phyloP scores from a whole-genome alignment of 441 rosid species.

The Hura crepitans region DNA sequence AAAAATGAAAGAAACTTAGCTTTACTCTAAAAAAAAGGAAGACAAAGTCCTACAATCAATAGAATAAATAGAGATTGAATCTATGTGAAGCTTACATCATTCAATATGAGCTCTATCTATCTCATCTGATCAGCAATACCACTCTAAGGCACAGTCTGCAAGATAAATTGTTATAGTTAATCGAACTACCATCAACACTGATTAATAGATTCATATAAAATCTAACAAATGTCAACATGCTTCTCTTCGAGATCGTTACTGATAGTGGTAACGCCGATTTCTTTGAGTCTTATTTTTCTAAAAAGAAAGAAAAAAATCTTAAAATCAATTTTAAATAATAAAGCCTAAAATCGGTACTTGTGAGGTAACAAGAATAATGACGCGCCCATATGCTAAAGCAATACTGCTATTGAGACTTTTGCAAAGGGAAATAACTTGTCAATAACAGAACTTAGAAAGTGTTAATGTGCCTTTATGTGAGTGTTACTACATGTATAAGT shows the following conservation, averaged over 20 bases:
- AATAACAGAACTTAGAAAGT: slow-evolving; percentile 19
- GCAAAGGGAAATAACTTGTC: slow-evolving; percentile 61
- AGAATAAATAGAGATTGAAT: not conserved
- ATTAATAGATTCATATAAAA: not conserved
- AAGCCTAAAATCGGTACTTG: too few relatives aligned
- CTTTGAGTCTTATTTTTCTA: too few relatives aligned
- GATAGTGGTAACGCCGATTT: too few relatives aligned
- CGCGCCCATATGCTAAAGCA: slow-evolving; percentile 64
- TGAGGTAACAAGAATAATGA: slow-evolving; percentile 63
- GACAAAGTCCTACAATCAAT: slow-evolving; percentile 14
- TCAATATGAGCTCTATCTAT: slow-evolving; percentile 73
- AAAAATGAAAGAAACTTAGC: too few relatives aligned
- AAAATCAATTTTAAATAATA: too few relatives aligned
- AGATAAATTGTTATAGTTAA: slow-evolving; percentile 24
- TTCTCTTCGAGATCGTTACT: too few relatives aligned
- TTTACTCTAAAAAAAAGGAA: not conserved
- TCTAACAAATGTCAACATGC: too few relatives aligned
- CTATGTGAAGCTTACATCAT: slow-evolving; percentile 58
- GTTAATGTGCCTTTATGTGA: not conserved
- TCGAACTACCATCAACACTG: slow-evolving; percentile 1
- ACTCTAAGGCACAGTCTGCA: slow-evolving; percentile 90
- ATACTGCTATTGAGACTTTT: slow-evolving; percentile 51
- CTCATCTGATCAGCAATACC: slow-evolving; percentile 89
- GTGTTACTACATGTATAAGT: not conserved
- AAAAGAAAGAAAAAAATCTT: too few relatives aligned